Conservation (phyloP, 495 filamentous ascomycete genomes). For the Bacidia rubella region DNA sequence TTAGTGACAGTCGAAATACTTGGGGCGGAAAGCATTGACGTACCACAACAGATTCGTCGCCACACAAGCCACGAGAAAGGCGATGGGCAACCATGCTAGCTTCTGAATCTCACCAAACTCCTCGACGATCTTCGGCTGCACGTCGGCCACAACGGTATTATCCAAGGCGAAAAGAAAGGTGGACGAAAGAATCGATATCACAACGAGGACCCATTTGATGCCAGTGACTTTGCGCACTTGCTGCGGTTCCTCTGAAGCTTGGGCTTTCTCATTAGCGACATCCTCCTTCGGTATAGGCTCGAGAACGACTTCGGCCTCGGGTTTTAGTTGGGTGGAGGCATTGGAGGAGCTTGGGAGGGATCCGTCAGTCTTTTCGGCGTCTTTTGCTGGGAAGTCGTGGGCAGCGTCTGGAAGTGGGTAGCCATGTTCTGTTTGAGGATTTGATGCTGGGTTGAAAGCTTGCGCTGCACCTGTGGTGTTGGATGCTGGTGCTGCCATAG, state of each 20-base stretch:
- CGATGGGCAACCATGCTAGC: conserved; percentile 42
- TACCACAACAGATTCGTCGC: conserved; percentile 34
- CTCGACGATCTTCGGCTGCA: conserved; percentile 40
- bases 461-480: conserved; percentile 5
- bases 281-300: neutral
- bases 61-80: conserved; percentile 38
- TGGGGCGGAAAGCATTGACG: conserved; percentile 1
- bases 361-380: neutral
- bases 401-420: neutral
- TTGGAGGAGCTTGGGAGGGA: neutral
- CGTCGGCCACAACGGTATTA: conserved; percentile 47
- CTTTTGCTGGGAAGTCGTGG: neutral
- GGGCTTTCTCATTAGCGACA: conserved; percentile 4
- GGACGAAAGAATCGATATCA: conserved; percentile 25
- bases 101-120: conserved; percentile 37
- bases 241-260: neutral
- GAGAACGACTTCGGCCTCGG: neutral
- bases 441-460: conserved; percentile 5
- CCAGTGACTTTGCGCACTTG: conserved; percentile 4
- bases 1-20: neutral
- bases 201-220: conserved; percentile 1
- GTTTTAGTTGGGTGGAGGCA: conserved; percentile 5
- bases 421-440: conserved; percentile 5
- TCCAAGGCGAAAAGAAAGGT: conserved; percentile 45
- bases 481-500: conserved; percentile 6